Base-by-base conservation (phyloP, 2,329 filamentous ascomycete species). In the Xylaria hypoxylon region DNA sequence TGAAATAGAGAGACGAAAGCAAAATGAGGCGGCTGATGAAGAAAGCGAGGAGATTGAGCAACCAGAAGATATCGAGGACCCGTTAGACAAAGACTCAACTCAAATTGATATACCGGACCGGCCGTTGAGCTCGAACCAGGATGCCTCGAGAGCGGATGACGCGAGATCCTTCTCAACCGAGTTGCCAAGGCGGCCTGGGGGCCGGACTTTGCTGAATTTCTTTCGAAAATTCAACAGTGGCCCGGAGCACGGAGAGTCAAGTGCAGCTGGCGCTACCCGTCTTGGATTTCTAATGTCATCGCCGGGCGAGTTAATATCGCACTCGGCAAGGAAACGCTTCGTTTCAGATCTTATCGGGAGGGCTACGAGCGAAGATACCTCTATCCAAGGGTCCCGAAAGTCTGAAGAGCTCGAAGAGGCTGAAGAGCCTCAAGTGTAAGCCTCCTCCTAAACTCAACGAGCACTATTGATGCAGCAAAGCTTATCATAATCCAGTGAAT, bases 401-500 rank as follows among this genome's bases (percentile, higher is more conserved):
- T 7, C 17, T 45, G 42, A 11, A 28, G 71, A 69, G 48, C 51
- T 62, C 17, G 64, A 71, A 67, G 47, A 45, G n/a, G 5, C 19
- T 45, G 42, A 2, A 26, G 71, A 66, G 44, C 53, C 62, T 15
- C 62, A 71, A 64, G 60, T 75, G 74, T 77, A 65, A 75, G 74
- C 38, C 6, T 17, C 2, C 17, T 33, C 19, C 6, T 24, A 5
- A 45, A 17, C 19, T 28, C 13, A 10, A 42, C 17, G 1, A 44
- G 28, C n/a, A 22, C 6, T 31, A 19, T 40, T 4, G 24, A 48
- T 40, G 28, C 35, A 52, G 58, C 17, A 35, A 62, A 19, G 11
- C 67, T 76, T 55, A 75, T 66, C 71, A 60, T 10, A 10, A 7
- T 24, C 2, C 59, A 90, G 88, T 2, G 86, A 90, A 79, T 92